Conservation (phyloP, 2,329 filamentous ascomycete genomes). For the Bipolaris bicolor region DNA sequence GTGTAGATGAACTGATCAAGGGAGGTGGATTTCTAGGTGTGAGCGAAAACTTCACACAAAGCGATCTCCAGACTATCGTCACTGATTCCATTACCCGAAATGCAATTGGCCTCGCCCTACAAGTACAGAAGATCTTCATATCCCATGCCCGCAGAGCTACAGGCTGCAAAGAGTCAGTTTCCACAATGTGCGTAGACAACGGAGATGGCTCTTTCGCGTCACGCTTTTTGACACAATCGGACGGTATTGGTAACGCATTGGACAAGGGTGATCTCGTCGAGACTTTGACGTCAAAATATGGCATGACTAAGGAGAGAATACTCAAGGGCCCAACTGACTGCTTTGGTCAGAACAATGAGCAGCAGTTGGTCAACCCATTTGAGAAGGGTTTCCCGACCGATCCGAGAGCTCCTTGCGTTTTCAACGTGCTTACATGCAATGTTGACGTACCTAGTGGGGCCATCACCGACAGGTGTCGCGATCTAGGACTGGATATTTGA, state of each 20-base stretch:
- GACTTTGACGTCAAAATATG: neutral
- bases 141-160: neutral
- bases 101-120: neutral
- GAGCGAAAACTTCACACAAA: conserved; percentile 16
- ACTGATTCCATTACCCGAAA: conserved; percentile 1
- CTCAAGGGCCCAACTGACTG: conserved; percentile 12
- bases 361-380: conserved; percentile 10
- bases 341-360: conserved; percentile 13
- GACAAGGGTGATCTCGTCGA: neutral
- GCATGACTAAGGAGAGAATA: conserved; percentile 3
- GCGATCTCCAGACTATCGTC: conserved; percentile 3
- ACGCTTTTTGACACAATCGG: neutral
- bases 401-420: neutral
- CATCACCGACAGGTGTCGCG: neutral
- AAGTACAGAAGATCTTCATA: neutral
- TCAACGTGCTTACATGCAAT: neutral
- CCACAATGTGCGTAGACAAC: neutral
- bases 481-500: neutral
- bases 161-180: neutral
- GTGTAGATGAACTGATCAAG: conserved; percentile 3
- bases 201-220: neutral
- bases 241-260: neutral
- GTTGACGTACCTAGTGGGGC: neutral
- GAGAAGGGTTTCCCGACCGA: neutral
- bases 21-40: conserved; percentile 11